Conservation (phyloP, 2,329 filamentous ascomycete genomes). For the Colletotrichum sp. region DNA sequence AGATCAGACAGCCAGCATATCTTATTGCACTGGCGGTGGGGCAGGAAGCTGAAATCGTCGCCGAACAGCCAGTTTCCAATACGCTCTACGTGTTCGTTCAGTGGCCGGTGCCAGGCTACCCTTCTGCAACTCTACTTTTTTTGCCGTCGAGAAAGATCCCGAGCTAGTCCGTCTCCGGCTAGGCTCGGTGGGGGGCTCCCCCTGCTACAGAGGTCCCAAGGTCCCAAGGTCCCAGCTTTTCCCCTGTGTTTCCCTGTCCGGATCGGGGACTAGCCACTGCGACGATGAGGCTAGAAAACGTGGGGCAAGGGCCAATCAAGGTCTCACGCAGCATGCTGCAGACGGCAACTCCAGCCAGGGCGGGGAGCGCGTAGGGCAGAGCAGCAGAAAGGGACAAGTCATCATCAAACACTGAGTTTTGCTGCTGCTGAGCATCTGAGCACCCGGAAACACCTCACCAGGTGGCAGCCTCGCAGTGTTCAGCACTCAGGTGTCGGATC, state of each 20-base stretch:
- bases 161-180: constrained; percentile 7
- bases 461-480: neutral
- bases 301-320: constrained; percentile 18
- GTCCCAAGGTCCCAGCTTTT: constrained; percentile 4
- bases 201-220: constrained; percentile 10
- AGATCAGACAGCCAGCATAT: constrained; percentile 17
- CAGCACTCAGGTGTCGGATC: neutral
- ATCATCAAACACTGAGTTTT: neutral
- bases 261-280: constrained; percentile 4
- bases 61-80: constrained; percentile 22
- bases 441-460: neutral
- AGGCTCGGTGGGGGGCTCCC: constrained; percentile 1
- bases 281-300: constrained; percentile 12
- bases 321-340: neutral
- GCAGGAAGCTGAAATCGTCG: constrained; percentile 22
- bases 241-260: constrained; percentile 10
- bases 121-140: constrained; percentile 21
- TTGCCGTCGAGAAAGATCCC: constrained; percentile 11
- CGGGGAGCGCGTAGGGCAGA: constrained; percentile 8
- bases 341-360: neutral
- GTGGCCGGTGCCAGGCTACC: constrained; percentile 12
- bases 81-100: constrained; percentile 26
- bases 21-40: constrained; percentile 22
- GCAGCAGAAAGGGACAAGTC: neutral
- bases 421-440: neutral